Base-by-base conservation (phyloP, 1,284 basidiomycete genomes). In the Cryptococcus sp. region DNA sequence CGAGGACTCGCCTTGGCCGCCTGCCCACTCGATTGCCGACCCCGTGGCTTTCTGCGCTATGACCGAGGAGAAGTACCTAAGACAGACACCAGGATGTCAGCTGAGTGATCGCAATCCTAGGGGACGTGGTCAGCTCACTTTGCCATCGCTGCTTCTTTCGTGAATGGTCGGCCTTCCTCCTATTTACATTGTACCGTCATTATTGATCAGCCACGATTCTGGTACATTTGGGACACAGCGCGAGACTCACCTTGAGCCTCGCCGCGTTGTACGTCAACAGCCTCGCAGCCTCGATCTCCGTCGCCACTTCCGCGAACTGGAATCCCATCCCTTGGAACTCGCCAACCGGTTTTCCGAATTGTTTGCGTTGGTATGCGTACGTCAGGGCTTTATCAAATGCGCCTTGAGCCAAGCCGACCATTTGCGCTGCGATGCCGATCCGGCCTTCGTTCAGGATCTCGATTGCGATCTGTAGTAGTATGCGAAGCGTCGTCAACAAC, bases 381-480 rank as follows among this genome's bases (percentile, higher is more conserved):
- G 89, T 88, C 20, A 99, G 88, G 2, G 90, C 84, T 76, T 93
- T 91, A 77, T 94, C 88, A 72, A 97, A 99, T 5, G 93, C 94
- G 39, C 95, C 95, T 75, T 98, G 93, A 2, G 96, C 96, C 38
- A 98, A 87, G 45, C 96, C 96, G 63, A 99, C 83, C 91, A 94
- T 93, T 77, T 94, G 91, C 2, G 92, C 94, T 23, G 94, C 96
- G 66, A 99, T 98, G 50, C 95, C 96, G 66, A 99, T 96, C 59
- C 95, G 89, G 47, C 91, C 94, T 81, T 99, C 95, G 78, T 99
- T 99, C 60, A 99, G 80, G 66, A 97, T 97, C 80, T 99, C 91
- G 65, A 99, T 99, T 53, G 95, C 95, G 74, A 93, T 88, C 86
- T 87, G n/a, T n/a, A n/a, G n/a, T n/a, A 31, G 54, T n/a, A 1